A percentile compares a stretch with the other conserved stretches of the same genome.
These are phyloP conservation scores for Botryosphaeria dothidea DNA, from an alignment of 2,329 filamentous ascomycete species.

Conservation along the genomic window DNA sequence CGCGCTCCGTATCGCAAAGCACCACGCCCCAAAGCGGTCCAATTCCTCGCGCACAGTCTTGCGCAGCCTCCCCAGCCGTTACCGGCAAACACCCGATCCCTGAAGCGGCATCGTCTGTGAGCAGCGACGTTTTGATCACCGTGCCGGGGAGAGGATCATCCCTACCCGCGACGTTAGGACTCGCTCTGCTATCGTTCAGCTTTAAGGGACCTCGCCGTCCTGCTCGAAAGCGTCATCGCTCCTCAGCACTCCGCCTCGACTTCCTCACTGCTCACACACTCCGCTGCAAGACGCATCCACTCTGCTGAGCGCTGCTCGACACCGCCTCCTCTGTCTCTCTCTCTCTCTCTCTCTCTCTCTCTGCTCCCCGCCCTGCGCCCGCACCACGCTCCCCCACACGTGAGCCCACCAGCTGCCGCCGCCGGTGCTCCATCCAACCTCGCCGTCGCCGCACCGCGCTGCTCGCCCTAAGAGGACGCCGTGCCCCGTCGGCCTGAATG, in stretches of 20 bases:
- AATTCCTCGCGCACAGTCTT: slow-evolving; percentile 15
- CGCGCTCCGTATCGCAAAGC: slow-evolving; percentile 13
- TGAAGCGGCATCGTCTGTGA: slow-evolving; percentile 19
- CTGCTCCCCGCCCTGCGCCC: background rate
- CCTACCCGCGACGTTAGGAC: slow-evolving; percentile 12
- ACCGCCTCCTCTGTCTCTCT: background rate
- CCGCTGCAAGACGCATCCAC: background rate
- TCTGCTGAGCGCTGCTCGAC: background rate
- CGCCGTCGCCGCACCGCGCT: slow-evolving; percentile 2
- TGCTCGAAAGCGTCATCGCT: slow-evolving; percentile 12
- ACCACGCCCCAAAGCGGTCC: slow-evolving; percentile 14
- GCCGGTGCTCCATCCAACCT: background rate
- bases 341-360: background rate
- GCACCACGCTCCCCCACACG: background rate
- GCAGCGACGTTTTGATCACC: slow-evolving; percentile 12
- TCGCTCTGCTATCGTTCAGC: slow-evolving; percentile 7
- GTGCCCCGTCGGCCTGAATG: slow-evolving; percentile 15
- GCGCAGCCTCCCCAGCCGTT: slow-evolving; percentile 14
- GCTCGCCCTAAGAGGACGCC: background rate
- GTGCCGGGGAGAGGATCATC: slow-evolving; percentile 16
- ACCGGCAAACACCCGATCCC: slow-evolving; percentile 18
- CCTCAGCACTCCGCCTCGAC: slow-evolving; percentile 4
- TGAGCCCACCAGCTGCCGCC: slow-evolving; percentile 1
- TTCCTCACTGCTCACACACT: background rate
- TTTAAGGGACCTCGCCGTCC: slow-evolving; percentile 19